phyloP scores from a whole-genome alignment of 768 basidiomycete species.

The Mycena epipterygia region DNA sequence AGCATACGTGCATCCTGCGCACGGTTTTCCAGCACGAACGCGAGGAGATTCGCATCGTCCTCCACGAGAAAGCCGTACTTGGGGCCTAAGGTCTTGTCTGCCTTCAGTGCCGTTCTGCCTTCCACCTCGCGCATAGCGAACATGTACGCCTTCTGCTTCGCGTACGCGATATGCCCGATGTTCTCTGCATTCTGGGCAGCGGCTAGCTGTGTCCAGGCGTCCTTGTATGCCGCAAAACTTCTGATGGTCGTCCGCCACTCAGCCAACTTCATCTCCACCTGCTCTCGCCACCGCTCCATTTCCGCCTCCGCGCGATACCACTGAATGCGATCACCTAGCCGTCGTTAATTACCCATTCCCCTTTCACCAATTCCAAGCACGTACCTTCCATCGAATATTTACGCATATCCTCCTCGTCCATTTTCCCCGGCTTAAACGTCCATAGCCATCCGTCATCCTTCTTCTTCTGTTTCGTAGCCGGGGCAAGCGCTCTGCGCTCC shows the following conservation, averaged over 20 bases:
- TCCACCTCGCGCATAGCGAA: not conserved
- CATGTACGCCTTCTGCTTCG: slow-evolving; percentile 10
- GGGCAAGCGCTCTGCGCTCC: too few species aligned
- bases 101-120: not conserved
- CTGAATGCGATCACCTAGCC: slow-evolving; percentile 1
- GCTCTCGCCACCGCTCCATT: slow-evolving; percentile 14
- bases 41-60: not conserved
- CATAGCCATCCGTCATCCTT: slow-evolving; percentile 14
- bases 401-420: not conserved
- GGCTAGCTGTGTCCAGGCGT: not conserved
- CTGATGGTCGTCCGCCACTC: slow-evolving; percentile 14
- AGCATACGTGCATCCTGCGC: too few species aligned
- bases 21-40: not conserved
- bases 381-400: slow-evolving; percentile 12
- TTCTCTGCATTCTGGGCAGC: not conserved
- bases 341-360: not conserved
- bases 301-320: slow-evolving; percentile 22
- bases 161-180: slow-evolving; percentile 6
- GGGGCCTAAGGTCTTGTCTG: not conserved
- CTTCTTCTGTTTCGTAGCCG: too few species aligned
- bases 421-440: not conserved
- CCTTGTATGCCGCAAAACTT: slow-evolving; percentile 1
- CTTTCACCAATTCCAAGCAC: not conserved
- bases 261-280: not conserved
- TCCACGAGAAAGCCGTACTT: not conserved